Evolutionary conservation across 2,329 filamentous ascomycete species (phyloP), one percentile per base, ranked within the genome.

Genomic region (Septoria linicola): DNA sequence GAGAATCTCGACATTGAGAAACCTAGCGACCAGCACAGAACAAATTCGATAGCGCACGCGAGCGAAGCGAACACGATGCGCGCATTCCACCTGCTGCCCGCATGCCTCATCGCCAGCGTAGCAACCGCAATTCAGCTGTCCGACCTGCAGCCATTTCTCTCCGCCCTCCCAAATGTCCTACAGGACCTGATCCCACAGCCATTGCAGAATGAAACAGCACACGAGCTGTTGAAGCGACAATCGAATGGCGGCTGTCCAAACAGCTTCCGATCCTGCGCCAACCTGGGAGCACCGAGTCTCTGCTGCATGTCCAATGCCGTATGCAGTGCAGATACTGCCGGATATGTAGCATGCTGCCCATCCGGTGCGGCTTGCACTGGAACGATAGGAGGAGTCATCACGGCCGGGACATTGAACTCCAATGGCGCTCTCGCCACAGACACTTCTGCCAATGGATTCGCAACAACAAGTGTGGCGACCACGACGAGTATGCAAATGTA

Each of bases 271-370:
- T 69, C 72, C 36, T 84, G 82, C 68, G 69, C 70, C 25, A 72
- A 73, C 53, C 65, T 81, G 32, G 77, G 76, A 46, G 76, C 77
- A 4, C 68, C 77, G 2, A 72, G 73, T 32, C 72, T 80, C 48
- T 85, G 82, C 72, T 85, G 82, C 66, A 70, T 70, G 27, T 67
- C 70, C 34, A 73, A 71, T 41, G 75, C 79, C 17, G 71, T 74
- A 50, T 85, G 82, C 69, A 75, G 77, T 35, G 73, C 75, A 43
- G 82, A 85, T 66, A 67, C 68, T 34, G 77, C 74, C 31, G 74
- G 80, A 47, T 73, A 82, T 54, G 76, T 84, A 47, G 82, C 81
- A 19, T 85, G 82, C 72, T 85, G 82, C 68, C 80, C 80, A 0
- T 72, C 68, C 20, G 76, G 78, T 43, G 77, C 77, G 11, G 75